phyloP scores from a whole-genome alignment of 1,284 basidiomycete species.

The Malassezia slooffiae region DNA sequence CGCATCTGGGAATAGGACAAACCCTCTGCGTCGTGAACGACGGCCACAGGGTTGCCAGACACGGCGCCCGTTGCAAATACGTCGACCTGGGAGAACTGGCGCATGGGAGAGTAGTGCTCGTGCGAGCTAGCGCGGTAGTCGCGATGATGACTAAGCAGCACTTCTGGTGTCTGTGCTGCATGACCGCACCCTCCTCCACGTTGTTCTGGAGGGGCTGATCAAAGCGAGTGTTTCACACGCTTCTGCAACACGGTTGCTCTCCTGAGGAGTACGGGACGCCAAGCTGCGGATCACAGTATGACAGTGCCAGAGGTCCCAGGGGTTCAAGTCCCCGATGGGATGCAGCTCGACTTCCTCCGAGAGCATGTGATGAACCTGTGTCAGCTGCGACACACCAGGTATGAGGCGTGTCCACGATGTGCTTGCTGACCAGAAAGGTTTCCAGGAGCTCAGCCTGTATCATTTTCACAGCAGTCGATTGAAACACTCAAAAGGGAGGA shows the following conservation, averaged over 20 bases:
- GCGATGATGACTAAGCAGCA: too few relatives aligned
- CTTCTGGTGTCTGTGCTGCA: too few relatives aligned
- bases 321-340: constrained; percentile 2
- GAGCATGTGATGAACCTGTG: constrained; percentile 9
- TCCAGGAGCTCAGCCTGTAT: constrained; percentile 12
- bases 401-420: neutral
- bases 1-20: constrained; percentile 22
- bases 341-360: constrained; percentile 9
- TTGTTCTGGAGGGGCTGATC: too few relatives aligned
- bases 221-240: too few relatives aligned
- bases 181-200: too few relatives aligned
- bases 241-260: too few relatives aligned
- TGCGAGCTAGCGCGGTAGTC: too few relatives aligned
- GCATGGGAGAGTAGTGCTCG: too few relatives aligned
- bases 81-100: constrained; percentile 26
- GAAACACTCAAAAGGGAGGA: constrained; percentile 1
- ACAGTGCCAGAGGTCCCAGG: constrained; percentile 9
- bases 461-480: constrained; percentile 8
- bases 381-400: neutral
- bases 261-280: too few relatives aligned
- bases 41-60: constrained; percentile 35
- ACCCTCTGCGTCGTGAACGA: constrained; percentile 15
- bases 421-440: constrained; percentile 3
- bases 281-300: too few relatives aligned
- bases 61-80: constrained; percentile 25